These are phyloP conservation scores for Leptodermis oblonga DNA, from an alignment of 257 asterid species.

Conservation along the genomic window DNA sequence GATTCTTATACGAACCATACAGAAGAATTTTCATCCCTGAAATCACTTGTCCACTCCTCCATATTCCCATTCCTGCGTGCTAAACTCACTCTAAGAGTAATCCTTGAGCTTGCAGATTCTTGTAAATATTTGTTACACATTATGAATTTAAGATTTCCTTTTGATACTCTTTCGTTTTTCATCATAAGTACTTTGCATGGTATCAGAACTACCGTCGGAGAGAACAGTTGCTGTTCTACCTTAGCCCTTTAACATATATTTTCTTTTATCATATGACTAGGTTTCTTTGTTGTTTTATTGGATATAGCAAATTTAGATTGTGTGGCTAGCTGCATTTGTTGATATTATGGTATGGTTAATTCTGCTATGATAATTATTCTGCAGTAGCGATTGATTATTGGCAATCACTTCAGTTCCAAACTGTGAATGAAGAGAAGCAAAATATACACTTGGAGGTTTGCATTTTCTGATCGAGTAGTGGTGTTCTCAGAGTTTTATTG, in stretches of 20 bases:
- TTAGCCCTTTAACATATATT: not conserved
- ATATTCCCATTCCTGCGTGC: too few relatives aligned
- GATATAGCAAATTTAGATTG: not conserved
- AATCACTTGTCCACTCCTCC: too few relatives aligned
- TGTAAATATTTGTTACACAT: not conserved
- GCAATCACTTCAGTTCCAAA: conserved; percentile 95
- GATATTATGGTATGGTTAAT: not conserved
- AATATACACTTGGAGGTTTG: conserved; percentile 94
- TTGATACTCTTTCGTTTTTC: too few relatives aligned
- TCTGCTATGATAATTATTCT: not conserved
- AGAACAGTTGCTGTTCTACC: too few relatives aligned
- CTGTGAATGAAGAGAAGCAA: conserved; percentile 90
- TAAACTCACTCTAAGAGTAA: too few relatives aligned
- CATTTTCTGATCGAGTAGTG: conserved; percentile 9
- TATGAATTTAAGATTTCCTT: not conserved
- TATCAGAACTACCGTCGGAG: too few relatives aligned
- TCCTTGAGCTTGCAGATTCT: not conserved
- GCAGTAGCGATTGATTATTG: conserved; percentile 91
- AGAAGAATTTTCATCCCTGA: too few relatives aligned
- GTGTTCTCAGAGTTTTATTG: not conserved
- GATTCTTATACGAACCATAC: too few relatives aligned
- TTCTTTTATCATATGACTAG: not conserved
- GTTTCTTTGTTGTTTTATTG: not conserved
- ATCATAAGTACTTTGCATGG: too few relatives aligned
- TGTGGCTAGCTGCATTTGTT: not conserved